A percentile compares a stretch with the other conserved stretches of the same genome.
Conservation (phyloP, 306 rosid species). For the Citrullus mucosospermus region DNA sequence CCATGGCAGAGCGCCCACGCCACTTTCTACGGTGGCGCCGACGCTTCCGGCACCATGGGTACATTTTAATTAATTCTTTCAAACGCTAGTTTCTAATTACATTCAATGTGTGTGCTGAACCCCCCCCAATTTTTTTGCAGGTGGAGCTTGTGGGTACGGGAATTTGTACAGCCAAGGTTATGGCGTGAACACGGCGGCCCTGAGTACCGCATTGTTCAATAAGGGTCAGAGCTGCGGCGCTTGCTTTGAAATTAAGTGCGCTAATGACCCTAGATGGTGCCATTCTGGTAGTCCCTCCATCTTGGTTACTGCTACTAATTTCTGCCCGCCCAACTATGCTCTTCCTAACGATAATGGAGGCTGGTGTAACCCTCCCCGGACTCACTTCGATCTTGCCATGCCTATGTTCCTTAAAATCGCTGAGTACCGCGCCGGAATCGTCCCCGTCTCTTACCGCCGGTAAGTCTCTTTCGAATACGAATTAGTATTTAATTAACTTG, state of each 20-base stretch:
- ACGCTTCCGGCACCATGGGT: slow-evolving; percentile 99
- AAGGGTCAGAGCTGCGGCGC: slow-evolving; percentile 84
- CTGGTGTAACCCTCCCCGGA: slow-evolving; percentile 97
- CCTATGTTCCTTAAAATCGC: slow-evolving; percentile 97
- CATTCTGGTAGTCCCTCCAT: slow-evolving; percentile 92
- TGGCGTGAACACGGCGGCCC: slow-evolving; percentile 85
- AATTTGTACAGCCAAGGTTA: slow-evolving; percentile 94
- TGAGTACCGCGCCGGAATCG: slow-evolving; percentile 96
- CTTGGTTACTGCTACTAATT: slow-evolving; percentile 76
- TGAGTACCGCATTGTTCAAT: slow-evolving; percentile 88
- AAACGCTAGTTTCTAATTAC: not conserved
- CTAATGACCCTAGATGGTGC: slow-evolving; percentile 60
- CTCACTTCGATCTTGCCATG: slow-evolving; percentile 98
- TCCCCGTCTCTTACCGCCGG: slow-evolving; percentile 89
- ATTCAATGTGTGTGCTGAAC: not conserved
- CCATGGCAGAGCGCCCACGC: slow-evolving; percentile 84
- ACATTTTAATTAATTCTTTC: not conserved
- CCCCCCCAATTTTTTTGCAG: slow-evolving; percentile 10
- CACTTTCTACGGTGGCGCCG: slow-evolving; percentile 89
- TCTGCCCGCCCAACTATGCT: slow-evolving; percentile 91
- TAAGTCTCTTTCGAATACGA: not conserved
- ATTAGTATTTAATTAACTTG: not conserved
- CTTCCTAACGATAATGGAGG: slow-evolving; percentile 93
- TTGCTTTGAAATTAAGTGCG: slow-evolving; percentile 84
- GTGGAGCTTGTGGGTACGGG: slow-evolving; percentile 98